Base-by-base conservation (phyloP, 2,329 filamentous ascomycete species). In the Ceratocystis harringtonii region DNA sequence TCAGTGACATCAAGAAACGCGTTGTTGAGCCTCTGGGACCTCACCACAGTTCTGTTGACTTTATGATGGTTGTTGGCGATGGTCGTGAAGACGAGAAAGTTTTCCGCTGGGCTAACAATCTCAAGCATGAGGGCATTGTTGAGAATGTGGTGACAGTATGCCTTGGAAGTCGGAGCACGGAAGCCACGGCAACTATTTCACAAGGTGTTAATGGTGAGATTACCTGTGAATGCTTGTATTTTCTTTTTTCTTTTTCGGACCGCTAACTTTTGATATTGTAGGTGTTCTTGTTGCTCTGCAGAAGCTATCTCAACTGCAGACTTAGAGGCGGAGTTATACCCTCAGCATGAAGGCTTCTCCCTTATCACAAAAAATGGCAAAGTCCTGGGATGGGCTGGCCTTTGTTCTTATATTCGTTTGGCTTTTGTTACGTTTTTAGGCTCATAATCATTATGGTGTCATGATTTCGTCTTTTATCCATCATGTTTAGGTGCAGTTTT, bases 61-160 rank as follows among this genome's bases (percentile, higher is more conserved):
- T 96, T 74, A 76, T 97, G 66, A 84, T 96, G 77, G 89, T 96
- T 5, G 84, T 92, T 43, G 92, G 92, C 45, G 92, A 96, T 72
- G 90, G 92, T 52, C 86, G 92, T 41, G 92, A 96, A 70, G 94
- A 97, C 69, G 92, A 97, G 73, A 88, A 90, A 70, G 88, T 96
- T 22, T 97, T 96, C 77, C 86, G 86, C 68, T 97, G 94, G 92
- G 94, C 92, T 19, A 96, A 96, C 75, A 80, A 84, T 61, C 77
- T 96, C 10, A 80, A 80, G 25, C 79, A 81, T 2, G 76, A 81
- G 7, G 80, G 81, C 19, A 76, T 77, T 1, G 80, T 91, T 55
- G 76, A 84, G 62, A 80, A 90, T 65, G 89, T 94, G 3, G 85
- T 88, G 68, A 96, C 92, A 1, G 91, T 96, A 25, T 95, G 89